Evolutionary conservation across 192 early-diverging fungal species (phyloP).

Genomic region (Thoreauomyces humboldtii): DNA sequence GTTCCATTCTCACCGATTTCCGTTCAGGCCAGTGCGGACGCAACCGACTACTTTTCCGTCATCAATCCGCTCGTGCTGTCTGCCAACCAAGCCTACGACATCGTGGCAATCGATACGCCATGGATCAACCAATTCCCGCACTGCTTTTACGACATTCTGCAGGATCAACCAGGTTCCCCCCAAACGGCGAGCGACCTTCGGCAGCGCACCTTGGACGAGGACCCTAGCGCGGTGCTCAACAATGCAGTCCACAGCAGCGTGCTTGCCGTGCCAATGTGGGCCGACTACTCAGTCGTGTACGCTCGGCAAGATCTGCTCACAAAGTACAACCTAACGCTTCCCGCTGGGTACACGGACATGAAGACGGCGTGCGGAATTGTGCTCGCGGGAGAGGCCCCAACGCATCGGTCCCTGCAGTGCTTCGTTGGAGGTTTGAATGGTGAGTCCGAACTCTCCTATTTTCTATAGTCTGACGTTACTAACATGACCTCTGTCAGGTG

Average conservation of each 20-base stretch:
- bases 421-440: conserved; percentile 17
- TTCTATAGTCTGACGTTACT: not conserved
- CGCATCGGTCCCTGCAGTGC: conserved; percentile 21
- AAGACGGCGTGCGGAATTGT: conserved; percentile 5
- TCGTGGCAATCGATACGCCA: conserved; percentile 11
- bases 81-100: conserved; percentile 7
- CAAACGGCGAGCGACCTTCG: not conserved
- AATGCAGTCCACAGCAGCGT: too few species aligned
- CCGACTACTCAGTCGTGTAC: conserved; percentile 22
- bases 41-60: conserved; percentile 4
- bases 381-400: not conserved
- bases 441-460: not conserved
- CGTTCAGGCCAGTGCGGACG: conserved; percentile 1
- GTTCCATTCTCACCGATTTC: not conserved
- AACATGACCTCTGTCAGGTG: not conserved
- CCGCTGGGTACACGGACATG: conserved; percentile 10
- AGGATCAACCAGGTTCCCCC: not conserved
- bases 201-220: not conserved
- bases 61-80: not conserved
- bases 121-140: conserved; percentile 28
- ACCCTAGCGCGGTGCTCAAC: too few species aligned
- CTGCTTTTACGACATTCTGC: conserved; percentile 3
- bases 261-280: conserved; percentile 27
- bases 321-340: conserved; percentile 21
- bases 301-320: conserved; percentile 19